phyloP scores from a whole-genome alignment of 2,329 filamentous ascomycete genomes.

The Talaromyces sp. region DNA sequence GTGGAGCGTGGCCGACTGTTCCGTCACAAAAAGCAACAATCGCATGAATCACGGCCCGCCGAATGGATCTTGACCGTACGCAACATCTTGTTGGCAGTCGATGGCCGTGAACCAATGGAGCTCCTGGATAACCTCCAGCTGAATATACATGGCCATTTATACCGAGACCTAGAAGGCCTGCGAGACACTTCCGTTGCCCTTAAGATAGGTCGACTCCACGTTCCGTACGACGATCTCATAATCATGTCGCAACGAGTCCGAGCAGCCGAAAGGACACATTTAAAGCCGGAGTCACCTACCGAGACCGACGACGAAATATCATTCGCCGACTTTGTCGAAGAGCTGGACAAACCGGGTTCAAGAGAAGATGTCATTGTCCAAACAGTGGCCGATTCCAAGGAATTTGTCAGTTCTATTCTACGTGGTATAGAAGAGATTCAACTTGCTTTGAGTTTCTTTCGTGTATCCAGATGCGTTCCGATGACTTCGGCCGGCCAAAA shows the following conservation, averaged over 20 bases:
- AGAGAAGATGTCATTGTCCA: constrained; percentile 66
- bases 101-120: constrained; percentile 79
- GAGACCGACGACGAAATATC: constrained; percentile 56
- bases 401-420: constrained; percentile 84
- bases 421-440: constrained; percentile 94
- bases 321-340: constrained; percentile 68
- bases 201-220: constrained; percentile 83
- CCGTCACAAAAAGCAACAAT: constrained; percentile 65
- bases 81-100: constrained; percentile 82
- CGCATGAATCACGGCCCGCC: constrained; percentile 64
- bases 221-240: constrained; percentile 82
- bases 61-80: constrained; percentile 89
- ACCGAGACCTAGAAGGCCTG: constrained; percentile 77
- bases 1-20: constrained; percentile 87
- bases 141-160: constrained; percentile 86
- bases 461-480: constrained; percentile 73
- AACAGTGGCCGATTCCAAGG: constrained; percentile 84
- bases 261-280: constrained; percentile 27
- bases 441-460: constrained; percentile 86
- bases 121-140: constrained; percentile 80
- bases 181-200: constrained; percentile 84
- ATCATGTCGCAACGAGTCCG: constrained; percentile 33
- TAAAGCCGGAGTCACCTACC: constrained; percentile 28
- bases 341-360: constrained; percentile 64
- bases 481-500: constrained; percentile 60